These are phyloP conservation scores for Suhomyces coccinellae DNA, from an alignment of 1,139 yeast species.

Conservation along the genomic window DNA sequence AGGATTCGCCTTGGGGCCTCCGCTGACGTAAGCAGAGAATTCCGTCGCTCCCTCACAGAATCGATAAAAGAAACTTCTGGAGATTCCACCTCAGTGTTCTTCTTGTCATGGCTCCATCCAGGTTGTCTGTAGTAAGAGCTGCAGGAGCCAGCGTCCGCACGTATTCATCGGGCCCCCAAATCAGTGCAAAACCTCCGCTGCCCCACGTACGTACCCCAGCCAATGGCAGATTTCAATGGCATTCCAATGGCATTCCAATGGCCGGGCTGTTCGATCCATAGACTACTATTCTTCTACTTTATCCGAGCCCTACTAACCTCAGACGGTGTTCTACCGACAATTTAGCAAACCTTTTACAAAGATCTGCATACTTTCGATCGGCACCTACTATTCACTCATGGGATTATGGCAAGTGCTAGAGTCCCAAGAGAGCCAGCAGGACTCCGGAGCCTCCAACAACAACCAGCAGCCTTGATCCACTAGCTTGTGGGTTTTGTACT, in stretches of 20 bases:
- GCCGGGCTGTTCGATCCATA: too few species aligned
- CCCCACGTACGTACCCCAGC: slow-evolving; percentile 4
- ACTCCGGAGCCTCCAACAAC: neutral
- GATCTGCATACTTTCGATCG: slow-evolving; percentile 39
- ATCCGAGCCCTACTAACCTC: slow-evolving; percentile 6
- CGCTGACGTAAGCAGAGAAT: slow-evolving; percentile 1
- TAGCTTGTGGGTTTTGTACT: too few species aligned
- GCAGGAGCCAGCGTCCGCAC: neutral
- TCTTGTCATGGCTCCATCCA: neutral
- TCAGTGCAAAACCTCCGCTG: neutral
- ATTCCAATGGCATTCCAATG: neutral
- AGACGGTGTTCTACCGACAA: slow-evolving; percentile 36
- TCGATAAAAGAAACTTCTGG: neutral
- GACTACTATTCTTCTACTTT: neutral
- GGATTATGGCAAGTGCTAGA: slow-evolving; percentile 45
- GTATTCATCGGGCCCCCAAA: neutral
- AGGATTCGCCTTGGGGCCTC: neutral
- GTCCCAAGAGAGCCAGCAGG: slow-evolving; percentile 1
- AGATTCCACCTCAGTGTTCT: neutral
- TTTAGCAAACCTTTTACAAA: slow-evolving; percentile 44
- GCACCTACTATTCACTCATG: slow-evolving; percentile 41
- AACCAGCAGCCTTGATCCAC: neutral
- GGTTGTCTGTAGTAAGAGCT: neutral
- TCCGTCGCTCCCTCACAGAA: neutral
- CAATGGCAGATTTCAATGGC: neutral